Evolutionary conservation across 1,284 basidiomycete species (phyloP).

Genomic region (Papiliotrema fonsecae): DNA sequence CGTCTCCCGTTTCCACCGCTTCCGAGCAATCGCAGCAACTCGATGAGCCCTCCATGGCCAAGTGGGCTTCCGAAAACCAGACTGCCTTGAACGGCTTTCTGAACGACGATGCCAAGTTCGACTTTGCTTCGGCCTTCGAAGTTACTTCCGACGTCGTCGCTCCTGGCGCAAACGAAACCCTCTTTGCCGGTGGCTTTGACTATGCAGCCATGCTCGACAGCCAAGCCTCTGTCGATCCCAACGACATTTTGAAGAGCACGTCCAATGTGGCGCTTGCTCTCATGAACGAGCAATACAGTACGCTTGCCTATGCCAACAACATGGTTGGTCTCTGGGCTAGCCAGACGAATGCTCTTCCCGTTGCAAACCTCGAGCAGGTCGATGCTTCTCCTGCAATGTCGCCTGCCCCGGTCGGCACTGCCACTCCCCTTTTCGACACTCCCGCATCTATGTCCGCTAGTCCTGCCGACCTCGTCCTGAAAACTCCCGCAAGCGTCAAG

Average conservation of each 20-base stretch:
- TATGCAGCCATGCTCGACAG: background rate
- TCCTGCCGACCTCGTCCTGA: slow-evolving; percentile 9
- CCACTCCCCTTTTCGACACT: background rate
- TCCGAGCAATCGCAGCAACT: slow-evolving; percentile 35
- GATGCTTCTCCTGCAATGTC: slow-evolving; percentile 8
- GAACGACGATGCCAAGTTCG: slow-evolving; percentile 5
- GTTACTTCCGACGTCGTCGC: background rate
- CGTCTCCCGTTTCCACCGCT: slow-evolving; percentile 27
- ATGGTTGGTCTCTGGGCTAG: background rate
- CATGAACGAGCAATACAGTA: no score
- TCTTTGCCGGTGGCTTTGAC: background rate
- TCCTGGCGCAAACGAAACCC: slow-evolving; percentile 8
- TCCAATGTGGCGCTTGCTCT: no score
- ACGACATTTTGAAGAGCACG: no score
- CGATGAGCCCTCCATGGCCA: slow-evolving; percentile 25
- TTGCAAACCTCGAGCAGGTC: slow-evolving; percentile 19
- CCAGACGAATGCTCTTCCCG: background rate
- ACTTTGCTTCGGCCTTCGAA: slow-evolving; percentile 4
- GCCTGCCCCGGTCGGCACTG: slow-evolving; percentile 1
- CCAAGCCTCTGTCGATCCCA: no score
- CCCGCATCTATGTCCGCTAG: slow-evolving; percentile 1
- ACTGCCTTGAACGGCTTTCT: slow-evolving; percentile 7
- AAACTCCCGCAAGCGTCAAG: slow-evolving; percentile 16
- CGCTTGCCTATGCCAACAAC: background rate
- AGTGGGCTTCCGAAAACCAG: slow-evolving; percentile 19